Percentiles rank a stretch among this genome's conserved stretches.
Conservation (phyloP, 2,329 filamentous ascomycete genomes). For the Ophidiomyces ophidiicola region DNA sequence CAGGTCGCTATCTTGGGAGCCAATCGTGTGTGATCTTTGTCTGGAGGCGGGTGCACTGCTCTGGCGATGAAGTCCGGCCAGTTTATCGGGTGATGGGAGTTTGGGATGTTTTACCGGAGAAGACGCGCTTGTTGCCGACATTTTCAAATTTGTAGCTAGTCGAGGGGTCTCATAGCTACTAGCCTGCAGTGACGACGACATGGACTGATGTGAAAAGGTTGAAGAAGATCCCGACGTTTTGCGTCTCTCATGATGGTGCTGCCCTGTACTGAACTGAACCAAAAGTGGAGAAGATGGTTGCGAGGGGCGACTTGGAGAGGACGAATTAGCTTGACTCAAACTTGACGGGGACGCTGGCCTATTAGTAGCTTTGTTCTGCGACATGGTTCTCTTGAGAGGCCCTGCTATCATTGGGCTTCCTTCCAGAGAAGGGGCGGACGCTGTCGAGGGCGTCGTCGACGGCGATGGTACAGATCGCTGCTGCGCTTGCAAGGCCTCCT, state of each 20-base stretch:
- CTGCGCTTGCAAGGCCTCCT: slow-evolving; percentile 69
- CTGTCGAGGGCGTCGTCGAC: slow-evolving; percentile 24
- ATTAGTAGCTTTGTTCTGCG: slow-evolving; percentile 64
- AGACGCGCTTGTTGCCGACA: slow-evolving; percentile 39
- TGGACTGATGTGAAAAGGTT: slow-evolving; percentile 61
- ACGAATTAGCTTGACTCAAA: slow-evolving; percentile 67
- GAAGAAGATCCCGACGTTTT: slow-evolving; percentile 90
- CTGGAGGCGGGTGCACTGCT: slow-evolving; percentile 51
- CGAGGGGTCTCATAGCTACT: slow-evolving; percentile 59
- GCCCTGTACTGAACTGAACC: slow-evolving; percentile 86
- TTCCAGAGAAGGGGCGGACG: slow-evolving; percentile 58
- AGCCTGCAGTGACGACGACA: slow-evolving; percentile 23
- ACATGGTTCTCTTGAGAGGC: slow-evolving; percentile 69
- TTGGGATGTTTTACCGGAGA: slow-evolving; percentile 42
- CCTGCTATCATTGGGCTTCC: slow-evolving; percentile 72
- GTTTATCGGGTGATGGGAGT: slow-evolving; percentile 43
- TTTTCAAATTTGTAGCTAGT: slow-evolving; percentile 40
- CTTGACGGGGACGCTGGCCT: slow-evolving; percentile 79
- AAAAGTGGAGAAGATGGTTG: slow-evolving; percentile 79
- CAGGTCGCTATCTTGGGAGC: slow-evolving; percentile 81
- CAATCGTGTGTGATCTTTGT: slow-evolving; percentile 79
- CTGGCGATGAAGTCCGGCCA: slow-evolving; percentile 49
- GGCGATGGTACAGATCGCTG: slow-evolving; percentile 36
- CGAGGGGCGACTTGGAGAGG: slow-evolving; percentile 77
- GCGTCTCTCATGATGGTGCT: slow-evolving; percentile 60